phyloP scores from a whole-genome alignment of 164 flowering plant genomes.

The Nymphaea thermarum region DNA sequence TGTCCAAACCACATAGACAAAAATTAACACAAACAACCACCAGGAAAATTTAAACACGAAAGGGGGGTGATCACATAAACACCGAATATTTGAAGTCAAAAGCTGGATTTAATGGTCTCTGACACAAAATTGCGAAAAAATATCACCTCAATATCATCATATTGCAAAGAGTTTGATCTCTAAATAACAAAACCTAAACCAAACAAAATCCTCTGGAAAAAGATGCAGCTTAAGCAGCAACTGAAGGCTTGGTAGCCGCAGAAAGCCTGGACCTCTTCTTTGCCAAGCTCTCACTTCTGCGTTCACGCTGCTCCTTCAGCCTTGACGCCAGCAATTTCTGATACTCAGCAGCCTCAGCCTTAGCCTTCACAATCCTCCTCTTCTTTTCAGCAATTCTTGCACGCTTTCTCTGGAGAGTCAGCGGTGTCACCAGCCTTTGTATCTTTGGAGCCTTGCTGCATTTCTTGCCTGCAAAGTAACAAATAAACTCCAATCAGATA shows the following conservation, averaged over 20 bases:
- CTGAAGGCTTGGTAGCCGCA: constrained; percentile 35
- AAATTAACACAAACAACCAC: no score
- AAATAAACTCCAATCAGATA: no score
- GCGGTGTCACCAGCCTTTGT: constrained; percentile 40
- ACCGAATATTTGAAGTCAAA: no score
- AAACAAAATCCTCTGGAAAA: background rate
- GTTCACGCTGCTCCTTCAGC: constrained; percentile 39
- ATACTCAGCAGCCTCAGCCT: constrained; percentile 44
- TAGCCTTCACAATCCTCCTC: constrained; percentile 40
- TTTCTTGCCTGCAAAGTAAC: constrained; percentile 19
- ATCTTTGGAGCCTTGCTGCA: constrained; percentile 38
- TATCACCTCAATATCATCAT: no score
- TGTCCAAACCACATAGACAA: no score
- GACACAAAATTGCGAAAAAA: no score
- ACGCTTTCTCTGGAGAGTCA: constrained; percentile 41
- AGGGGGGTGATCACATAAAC: no score
- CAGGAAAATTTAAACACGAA: no score
- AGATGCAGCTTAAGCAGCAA: constrained; percentile 10
- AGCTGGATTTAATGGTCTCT: no score
- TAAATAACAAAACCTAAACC: background rate
- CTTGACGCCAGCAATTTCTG: constrained; percentile 41
- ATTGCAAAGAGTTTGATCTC: no score
- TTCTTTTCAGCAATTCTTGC: constrained; percentile 39
- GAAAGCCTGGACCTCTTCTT: constrained; percentile 44
- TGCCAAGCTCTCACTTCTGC: constrained; percentile 39